These are phyloP conservation scores for Ramichloridium luteum DNA, from an alignment of 2,329 filamentous ascomycete species.

Conservation along the genomic window DNA sequence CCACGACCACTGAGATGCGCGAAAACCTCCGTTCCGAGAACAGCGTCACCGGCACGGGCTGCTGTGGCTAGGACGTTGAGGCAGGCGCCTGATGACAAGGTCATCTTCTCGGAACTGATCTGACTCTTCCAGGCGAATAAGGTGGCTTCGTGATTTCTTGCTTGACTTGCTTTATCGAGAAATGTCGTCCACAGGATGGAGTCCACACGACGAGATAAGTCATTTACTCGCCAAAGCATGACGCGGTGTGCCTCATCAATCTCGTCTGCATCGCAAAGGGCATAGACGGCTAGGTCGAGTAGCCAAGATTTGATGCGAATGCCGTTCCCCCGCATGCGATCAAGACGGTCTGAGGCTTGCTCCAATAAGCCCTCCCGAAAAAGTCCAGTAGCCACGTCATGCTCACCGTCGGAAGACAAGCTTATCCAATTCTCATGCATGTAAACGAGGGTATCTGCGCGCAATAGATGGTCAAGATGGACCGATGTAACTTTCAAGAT, in stretches of 20 bases:
- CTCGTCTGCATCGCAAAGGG: conserved; percentile 58
- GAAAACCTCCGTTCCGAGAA: conserved; percentile 60
- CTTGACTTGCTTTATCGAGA: conserved; percentile 60
- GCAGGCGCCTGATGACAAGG: conserved; percentile 53
- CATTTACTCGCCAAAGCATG: conserved; percentile 45
- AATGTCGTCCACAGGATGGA: conserved; percentile 42
- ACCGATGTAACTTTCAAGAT: conserved; percentile 63
- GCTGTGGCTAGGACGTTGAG: conserved; percentile 61
- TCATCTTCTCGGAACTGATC: conserved; percentile 47
- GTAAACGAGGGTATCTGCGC: conserved; percentile 56
- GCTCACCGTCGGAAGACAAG: conserved; percentile 48
- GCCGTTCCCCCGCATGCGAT: conserved; percentile 49
- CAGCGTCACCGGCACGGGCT: conserved; percentile 52
- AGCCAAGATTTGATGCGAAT: conserved; percentile 57
- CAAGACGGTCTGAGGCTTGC: conserved; percentile 58
- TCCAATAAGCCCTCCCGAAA: conserved; percentile 76
- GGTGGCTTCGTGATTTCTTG: conserved; percentile 48
- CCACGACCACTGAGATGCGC: conserved; percentile 48
- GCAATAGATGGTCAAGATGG: conserved; percentile 73
- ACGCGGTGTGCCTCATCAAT: conserved; percentile 65
- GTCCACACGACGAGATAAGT: conserved; percentile 49
- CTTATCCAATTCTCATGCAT: conserved; percentile 64
- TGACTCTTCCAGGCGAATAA: conserved; percentile 58
- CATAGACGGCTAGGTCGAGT: conserved; percentile 63
- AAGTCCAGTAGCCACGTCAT: conserved; percentile 59